Conservation (phyloP, 2,329 filamentous ascomycete genomes). For the Venturia aucupariae region DNA sequence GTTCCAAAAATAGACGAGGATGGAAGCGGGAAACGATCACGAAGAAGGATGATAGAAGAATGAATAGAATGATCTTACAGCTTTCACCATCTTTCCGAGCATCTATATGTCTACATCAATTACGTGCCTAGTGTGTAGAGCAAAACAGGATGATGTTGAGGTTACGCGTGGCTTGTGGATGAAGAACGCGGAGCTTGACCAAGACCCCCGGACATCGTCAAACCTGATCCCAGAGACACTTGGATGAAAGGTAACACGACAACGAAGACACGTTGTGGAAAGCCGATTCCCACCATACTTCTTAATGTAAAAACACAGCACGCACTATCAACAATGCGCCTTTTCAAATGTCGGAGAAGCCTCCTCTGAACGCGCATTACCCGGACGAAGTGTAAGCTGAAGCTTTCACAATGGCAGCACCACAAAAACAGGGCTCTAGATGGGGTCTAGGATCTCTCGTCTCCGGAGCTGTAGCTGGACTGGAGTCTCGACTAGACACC, state of each 20-base stretch:
- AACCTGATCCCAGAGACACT: background rate
- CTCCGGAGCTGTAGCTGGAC: slow-evolving; percentile 82
- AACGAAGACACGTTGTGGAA: slow-evolving; percentile 8
- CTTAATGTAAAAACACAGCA: background rate
- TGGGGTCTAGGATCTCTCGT: slow-evolving; percentile 49
- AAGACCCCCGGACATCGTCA: background rate
- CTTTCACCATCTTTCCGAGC: slow-evolving; percentile 11
- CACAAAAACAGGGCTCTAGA: slow-evolving; percentile 13
- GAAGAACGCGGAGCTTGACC: background rate
- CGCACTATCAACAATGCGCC: slow-evolving; percentile 14
- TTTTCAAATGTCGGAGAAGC: slow-evolving; percentile 14
- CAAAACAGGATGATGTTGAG: background rate
- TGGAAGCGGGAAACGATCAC: no score
- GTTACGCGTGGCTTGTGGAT: background rate
- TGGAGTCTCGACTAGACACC: slow-evolving; percentile 86
- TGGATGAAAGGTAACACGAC: background rate
- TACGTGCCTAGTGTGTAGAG: background rate
- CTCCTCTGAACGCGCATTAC: background rate
- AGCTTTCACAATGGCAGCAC: slow-evolving; percentile 15
- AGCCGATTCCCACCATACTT: background rate
- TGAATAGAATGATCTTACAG: slow-evolving; percentile 2
- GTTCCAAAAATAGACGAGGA: background rate
- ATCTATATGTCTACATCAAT: background rate
- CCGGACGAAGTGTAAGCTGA: background rate
- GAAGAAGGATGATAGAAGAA: background rate